Evolutionary conservation across 192 early-diverging fungal genomes (phyloP).

Genomic region (Mortierella hygrophila): DNA sequence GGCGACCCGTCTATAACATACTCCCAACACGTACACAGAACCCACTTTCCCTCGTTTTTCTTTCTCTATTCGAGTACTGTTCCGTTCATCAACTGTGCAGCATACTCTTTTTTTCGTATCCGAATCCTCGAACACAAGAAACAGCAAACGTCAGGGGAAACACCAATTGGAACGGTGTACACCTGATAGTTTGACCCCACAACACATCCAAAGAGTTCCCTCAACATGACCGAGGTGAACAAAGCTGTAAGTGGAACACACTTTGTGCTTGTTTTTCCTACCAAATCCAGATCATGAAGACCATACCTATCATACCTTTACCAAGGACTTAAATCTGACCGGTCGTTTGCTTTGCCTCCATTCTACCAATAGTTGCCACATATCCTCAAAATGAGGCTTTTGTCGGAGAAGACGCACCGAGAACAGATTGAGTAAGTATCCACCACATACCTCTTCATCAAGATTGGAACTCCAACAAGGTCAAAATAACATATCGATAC

Average conservation of each 20-base stretch:
- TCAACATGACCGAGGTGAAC: constrained; percentile 56
- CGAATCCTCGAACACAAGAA: neutral
- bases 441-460: neutral
- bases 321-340: neutral
- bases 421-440: constrained; percentile 48
- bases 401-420: constrained; percentile 49
- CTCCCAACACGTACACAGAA: neutral
- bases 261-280: neutral
- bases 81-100: neutral
- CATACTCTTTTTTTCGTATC: neutral
- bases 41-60: neutral
- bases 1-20: neutral
- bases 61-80: neutral
- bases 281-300: neutral
- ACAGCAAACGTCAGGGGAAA: constrained; percentile 34
- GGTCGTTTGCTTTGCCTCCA: neutral
- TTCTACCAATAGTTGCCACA: constrained; percentile 31
- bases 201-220: constrained; percentile 25
- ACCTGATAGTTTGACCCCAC: constrained; percentile 37
- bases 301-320: neutral
- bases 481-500: neutral
- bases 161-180: constrained; percentile 25
- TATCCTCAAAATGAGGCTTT: constrained; percentile 54
- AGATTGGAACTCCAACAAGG: neutral
- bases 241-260: constrained; percentile 28